Evolutionary conservation across 176 grass and related monocot genomes (phyloP).

Genomic region (Lolium rigidum): DNA sequence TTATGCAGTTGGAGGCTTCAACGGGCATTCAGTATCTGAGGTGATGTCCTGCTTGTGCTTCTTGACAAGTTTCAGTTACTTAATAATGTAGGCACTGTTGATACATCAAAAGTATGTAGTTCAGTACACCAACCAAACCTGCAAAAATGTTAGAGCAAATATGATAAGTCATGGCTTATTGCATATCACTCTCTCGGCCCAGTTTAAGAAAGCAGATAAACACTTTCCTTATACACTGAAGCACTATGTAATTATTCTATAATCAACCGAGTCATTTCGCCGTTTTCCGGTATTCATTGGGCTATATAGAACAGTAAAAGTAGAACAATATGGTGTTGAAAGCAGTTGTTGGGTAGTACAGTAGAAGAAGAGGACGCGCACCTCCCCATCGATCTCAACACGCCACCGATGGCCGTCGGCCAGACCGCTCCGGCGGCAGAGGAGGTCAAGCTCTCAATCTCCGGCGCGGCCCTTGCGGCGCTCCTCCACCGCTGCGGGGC

Average conservation of each 20-base stretch:
- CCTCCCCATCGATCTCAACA: constrained; percentile 3
- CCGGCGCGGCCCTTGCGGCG: constrained; percentile 61
- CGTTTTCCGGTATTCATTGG: neutral
- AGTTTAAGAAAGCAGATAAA: neutral
- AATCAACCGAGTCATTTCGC: constrained; percentile 20
- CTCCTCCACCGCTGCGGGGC: constrained; percentile 66
- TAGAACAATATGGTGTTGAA: no score
- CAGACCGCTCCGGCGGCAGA: constrained; percentile 8
- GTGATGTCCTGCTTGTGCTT: constrained; percentile 47
- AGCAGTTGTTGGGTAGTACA: neutral
- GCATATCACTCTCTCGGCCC: no score
- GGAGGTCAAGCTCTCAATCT: constrained; percentile 60
- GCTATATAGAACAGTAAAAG: no score
- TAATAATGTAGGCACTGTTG: neutral
- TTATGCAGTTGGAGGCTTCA: constrained; percentile 87
- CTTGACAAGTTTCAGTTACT: constrained; percentile 35
- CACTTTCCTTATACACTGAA: neutral
- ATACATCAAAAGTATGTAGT: constrained; percentile 5
- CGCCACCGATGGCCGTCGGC: constrained; percentile 40
- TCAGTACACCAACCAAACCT: constrained; percentile 1
- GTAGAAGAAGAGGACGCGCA: neutral
- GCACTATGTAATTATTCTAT: neutral
- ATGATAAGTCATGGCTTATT: neutral
- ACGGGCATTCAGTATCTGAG: constrained; percentile 64
- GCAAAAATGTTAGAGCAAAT: constrained; percentile 2